phyloP scores from a whole-genome alignment of 768 basidiomycete genomes.

The Phanerochaete sordida region DNA sequence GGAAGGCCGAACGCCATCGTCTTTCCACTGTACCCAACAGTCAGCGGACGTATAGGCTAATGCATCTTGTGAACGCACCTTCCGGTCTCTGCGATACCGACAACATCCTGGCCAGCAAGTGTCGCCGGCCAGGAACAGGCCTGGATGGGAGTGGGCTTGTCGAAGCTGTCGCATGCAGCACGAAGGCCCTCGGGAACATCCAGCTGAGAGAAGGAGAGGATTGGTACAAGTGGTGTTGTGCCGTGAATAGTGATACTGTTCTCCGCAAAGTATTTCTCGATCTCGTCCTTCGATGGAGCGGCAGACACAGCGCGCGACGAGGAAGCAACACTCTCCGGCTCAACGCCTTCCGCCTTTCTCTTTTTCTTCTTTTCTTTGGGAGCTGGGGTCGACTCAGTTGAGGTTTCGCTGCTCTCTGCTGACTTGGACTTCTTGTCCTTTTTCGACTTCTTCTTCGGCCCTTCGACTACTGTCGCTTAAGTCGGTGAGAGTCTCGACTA shows the following conservation, averaged over 20 bases:
- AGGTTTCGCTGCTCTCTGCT: constrained; percentile 15
- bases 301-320: constrained; percentile 24
- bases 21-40: constrained; percentile 64
- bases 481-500: background rate
- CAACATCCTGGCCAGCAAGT: constrained; percentile 77
- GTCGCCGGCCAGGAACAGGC: constrained; percentile 93
- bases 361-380: constrained; percentile 16
- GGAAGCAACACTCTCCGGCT: constrained; percentile 16
- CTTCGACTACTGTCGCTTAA: too few relatives aligned
- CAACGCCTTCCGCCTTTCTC: constrained; percentile 10
- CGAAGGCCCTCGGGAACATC: constrained; percentile 61
- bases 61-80: constrained; percentile 39
- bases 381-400: constrained; percentile 8
- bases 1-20: constrained; percentile 96
- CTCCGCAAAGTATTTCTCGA: constrained; percentile 61
- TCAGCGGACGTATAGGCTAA: too few relatives aligned
- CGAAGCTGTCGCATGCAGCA: constrained; percentile 64
- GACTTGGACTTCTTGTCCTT: constrained; percentile 34
- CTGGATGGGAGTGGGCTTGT: constrained; percentile 92
- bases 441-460: constrained; percentile 31
- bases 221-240: constrained; percentile 50
- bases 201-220: constrained; percentile 74
- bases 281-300: constrained; percentile 36
- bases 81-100: constrained; percentile 97
- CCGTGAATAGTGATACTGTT: constrained; percentile 73